Percentiles rank a stretch among this genome's conserved stretches.
These are phyloP conservation scores for Phytophthora tentaculata DNA, from an alignment of 352 stramenopile genomes.

Conservation along the genomic window DNA sequence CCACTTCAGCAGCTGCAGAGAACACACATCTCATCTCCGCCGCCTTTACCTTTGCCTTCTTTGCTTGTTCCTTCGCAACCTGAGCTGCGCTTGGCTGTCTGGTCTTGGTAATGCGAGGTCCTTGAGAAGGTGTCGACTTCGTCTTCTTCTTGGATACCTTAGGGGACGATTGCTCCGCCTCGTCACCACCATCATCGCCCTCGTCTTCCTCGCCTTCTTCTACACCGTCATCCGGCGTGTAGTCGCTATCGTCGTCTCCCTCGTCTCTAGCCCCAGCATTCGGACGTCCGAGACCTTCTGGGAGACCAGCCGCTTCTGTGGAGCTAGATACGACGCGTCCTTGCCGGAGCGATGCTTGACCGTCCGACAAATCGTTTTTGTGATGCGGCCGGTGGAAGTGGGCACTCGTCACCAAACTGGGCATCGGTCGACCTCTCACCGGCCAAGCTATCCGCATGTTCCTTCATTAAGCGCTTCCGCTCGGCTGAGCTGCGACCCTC, in stretches of 20 bases:
- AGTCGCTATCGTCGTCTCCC: neutral
- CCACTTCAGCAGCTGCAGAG: neutral
- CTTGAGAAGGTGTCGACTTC: neutral
- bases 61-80: slow-evolving; percentile 1
- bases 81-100: slow-evolving; percentile 1
- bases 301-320: neutral
- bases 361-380: neutral
- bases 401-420: neutral
- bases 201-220: neutral
- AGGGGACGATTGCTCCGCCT: neutral
- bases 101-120: neutral
- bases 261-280: neutral
- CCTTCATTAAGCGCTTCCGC: neutral
- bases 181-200: neutral
- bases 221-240: neutral
- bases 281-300: neutral
- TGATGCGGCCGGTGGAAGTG: neutral
- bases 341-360: neutral
- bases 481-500: neutral
- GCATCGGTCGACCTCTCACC: neutral
- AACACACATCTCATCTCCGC: neutral
- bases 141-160: neutral
- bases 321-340: neutral
- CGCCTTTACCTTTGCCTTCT: neutral
- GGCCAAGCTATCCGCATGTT: neutral